phyloP scores from a whole-genome alignment of 768 basidiomycete genomes.

The Phanerochaete sordida region DNA sequence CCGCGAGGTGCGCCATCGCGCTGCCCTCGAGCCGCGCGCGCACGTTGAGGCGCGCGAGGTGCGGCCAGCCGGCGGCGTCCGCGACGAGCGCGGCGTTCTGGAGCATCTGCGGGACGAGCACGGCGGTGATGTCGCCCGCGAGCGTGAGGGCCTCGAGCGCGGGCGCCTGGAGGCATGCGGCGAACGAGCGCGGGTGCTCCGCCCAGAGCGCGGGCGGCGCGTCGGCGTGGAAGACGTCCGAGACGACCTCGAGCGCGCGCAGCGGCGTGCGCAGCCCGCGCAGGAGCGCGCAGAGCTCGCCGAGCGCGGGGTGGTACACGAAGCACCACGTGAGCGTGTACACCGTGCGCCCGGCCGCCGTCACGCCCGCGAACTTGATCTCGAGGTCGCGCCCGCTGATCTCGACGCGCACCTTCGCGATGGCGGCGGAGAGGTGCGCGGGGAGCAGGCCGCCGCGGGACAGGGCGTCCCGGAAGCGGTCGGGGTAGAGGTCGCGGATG shows the following conservation, averaged over 20 bases:
- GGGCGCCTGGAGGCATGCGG: neutral
- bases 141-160: neutral
- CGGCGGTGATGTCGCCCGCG: neutral
- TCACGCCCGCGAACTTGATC: neutral
- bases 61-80: neutral
- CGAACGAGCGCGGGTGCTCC: neutral
- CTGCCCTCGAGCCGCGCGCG: neutral
- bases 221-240: neutral
- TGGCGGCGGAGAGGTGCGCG: neutral
- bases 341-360: neutral
- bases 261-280: neutral
- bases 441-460: neutral
- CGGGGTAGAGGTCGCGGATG: neutral
- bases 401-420: neutral
- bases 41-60: neutral
- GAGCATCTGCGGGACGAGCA: neutral
- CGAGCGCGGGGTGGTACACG: neutral
- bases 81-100: neutral
- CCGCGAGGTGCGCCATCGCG: neutral
- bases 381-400: neutral
- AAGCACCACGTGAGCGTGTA: neutral
- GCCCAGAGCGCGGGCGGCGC: neutral
- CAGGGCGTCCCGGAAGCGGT: neutral
- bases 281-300: neutral
- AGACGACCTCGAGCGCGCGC: neutral